A percentile compares a stretch with the other conserved stretches of the same genome.
Conservation (phyloP, 2,329 filamentous ascomycete species). For the Peltaster fructicola region DNA sequence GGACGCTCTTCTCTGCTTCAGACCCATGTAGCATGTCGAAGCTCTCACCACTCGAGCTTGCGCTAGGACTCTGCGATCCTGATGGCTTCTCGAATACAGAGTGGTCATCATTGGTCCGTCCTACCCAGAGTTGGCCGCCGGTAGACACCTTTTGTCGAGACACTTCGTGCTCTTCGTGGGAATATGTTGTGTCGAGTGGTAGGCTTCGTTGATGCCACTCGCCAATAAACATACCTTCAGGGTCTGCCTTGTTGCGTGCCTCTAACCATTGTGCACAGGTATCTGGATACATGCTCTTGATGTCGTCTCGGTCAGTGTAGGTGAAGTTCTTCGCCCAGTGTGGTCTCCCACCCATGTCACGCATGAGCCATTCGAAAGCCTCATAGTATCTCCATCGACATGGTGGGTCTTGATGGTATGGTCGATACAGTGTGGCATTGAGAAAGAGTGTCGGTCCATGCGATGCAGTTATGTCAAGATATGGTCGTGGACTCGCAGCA, state of each 20-base stretch:
- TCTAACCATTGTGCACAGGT: conserved; percentile 48
- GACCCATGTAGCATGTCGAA: conserved; percentile 30
- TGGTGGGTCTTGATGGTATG: conserved; percentile 61
- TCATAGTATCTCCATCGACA: conserved; percentile 65
- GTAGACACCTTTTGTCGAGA: conserved; percentile 19
- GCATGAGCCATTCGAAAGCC: conserved; percentile 83
- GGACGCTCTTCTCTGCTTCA: conserved; percentile 22
- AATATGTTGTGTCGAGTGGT: conserved; percentile 21
- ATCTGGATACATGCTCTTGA: conserved; percentile 52
- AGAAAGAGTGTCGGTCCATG: conserved; percentile 67
- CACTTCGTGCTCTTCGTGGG: conserved; percentile 28
- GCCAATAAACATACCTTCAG: conserved; percentile 73
- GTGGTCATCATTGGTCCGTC: conserved; percentile 6
- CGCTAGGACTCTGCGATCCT: conserved; percentile 7
- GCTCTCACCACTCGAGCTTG: conserved; percentile 20
- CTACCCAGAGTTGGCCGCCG: conserved; percentile 25
- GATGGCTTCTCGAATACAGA: not conserved
- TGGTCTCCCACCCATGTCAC: conserved; percentile 60
- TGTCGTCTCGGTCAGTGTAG: conserved; percentile 37
- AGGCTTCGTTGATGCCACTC: conserved; percentile 71
- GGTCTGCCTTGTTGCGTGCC: conserved; percentile 54
- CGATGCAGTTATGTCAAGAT: conserved; percentile 52
- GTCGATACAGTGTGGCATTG: conserved; percentile 77
- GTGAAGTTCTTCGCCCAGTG: conserved; percentile 92
- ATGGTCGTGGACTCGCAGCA: conserved; percentile 35